Evolutionary conservation across 164 flowering plant species (phyloP), one percentile per base, ranked within the genome.

Genomic region (Tinospora cordifolia): DNA sequence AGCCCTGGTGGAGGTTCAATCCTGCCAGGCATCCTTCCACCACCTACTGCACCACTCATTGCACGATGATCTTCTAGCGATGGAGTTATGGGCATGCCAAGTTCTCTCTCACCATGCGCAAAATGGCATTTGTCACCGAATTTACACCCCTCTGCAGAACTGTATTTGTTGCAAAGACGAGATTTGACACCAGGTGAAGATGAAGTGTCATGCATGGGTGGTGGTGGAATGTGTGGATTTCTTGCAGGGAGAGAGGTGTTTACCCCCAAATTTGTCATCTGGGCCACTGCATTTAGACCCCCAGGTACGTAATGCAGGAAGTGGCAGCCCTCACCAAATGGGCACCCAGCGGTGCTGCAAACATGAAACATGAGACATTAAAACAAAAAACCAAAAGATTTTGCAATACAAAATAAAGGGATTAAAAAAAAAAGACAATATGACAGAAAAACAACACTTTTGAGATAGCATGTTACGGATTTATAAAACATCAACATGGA

Each of bases 81-180:
- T 11, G 81, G 79, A 49, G 75, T 79, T 21, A 74, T 44, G 17
- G 89, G 84, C 79, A 75, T 87, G 44, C 94, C 96, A 64, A 93
- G 87, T 75, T 93, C 97, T 85, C 90, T 82, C 49, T 90, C 98
- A 7, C 90, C 86, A 69, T 93, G 97, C 1, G 96, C 94, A 79
- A 89, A 93, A 77, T 85, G 86, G 71, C 98, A 93, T 60, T 86
- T 87, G 69, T 91, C 97, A 30, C 98, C 98, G 76, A 84, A 93
- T 69, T 85, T 89, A 83, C 97, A 93, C 60, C 98, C 98, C 78
- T 91, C 98, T 3, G 91, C 83, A 13, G 81, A 79, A 73, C 77
- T 88, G 70, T 44, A 86, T 63, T 81, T 90, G 79, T 85, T 87
- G 87, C 98, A 93, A 67, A 93, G 59, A 22, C 87, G 85, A 22